phyloP scores from a whole-genome alignment of 2,329 filamentous ascomycete genomes.

The Fusarium phyllophilum region DNA sequence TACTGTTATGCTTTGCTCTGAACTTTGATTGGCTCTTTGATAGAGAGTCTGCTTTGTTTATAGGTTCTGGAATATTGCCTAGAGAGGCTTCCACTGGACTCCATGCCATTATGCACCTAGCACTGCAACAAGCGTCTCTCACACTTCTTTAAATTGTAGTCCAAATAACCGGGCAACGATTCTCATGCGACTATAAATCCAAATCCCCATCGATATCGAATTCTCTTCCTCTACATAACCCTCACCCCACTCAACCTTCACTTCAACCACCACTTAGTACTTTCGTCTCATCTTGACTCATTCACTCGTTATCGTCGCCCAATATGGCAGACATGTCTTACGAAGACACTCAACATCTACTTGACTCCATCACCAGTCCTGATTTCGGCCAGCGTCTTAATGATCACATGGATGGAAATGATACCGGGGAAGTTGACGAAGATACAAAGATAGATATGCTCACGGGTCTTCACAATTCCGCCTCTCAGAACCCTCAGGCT shows the following conservation, averaged over 20 bases:
- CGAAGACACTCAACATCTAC: background rate
- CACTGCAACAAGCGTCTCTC: background rate
- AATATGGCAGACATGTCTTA: background rate
- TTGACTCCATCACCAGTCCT: rapidly evolving
- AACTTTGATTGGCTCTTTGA: constrained; percentile 8
- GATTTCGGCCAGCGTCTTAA: rapidly evolving
- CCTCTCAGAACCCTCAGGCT: background rate
- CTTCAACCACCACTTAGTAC: background rate
- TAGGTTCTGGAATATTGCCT: background rate
- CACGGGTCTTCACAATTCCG: rapidly evolving
- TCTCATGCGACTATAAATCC: background rate
- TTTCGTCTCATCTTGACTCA: background rate
- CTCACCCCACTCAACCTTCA: background rate
- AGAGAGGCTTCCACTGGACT: background rate
- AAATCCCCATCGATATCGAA: background rate
- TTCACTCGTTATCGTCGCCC: background rate
- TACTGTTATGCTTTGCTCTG: background rate
- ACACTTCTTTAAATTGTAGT: background rate
- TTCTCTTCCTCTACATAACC: background rate
- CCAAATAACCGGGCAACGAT: background rate
- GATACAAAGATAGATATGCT: background rate
- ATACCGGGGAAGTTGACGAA: background rate
- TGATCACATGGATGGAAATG: background rate
- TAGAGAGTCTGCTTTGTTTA: constrained; percentile 11
- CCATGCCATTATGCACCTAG: background rate